Percentiles rank a stretch among this genome's conserved stretches.
phyloP scores from a whole-genome alignment of 2,329 filamentous ascomycete genomes.

The Claviceps capensis region DNA sequence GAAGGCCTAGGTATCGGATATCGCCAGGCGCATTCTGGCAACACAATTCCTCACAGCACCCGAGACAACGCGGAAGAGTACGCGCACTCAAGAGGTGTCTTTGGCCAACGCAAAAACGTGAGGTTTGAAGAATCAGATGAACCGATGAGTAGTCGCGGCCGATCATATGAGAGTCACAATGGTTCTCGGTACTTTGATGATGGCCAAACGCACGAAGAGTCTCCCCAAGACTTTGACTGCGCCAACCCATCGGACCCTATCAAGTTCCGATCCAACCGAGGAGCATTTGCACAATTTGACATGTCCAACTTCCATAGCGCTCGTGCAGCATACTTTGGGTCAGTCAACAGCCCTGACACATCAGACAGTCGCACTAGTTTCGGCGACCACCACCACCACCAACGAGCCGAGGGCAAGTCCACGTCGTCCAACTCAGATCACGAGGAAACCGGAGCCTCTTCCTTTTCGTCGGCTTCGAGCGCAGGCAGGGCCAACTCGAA shows the following conservation, averaged over 20 bases:
- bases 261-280: not conserved
- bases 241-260: not conserved
- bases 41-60: not conserved
- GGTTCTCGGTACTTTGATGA: not conserved
- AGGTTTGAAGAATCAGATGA: not conserved
- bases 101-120: not conserved
- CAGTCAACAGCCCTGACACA: not conserved
- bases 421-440: not conserved
- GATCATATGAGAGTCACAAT: not conserved
- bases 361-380: not conserved
- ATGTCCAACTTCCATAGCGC: not conserved
- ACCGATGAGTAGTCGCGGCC: not conserved
- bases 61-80: not conserved
- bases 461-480: constrained; percentile 1
- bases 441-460: not conserved
- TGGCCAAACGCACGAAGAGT: not conserved
- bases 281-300: constrained; percentile 3
- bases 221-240: not conserved
- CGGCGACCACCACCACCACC: not conserved
- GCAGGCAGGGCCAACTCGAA: not conserved
- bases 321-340: not conserved
- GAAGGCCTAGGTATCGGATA: not conserved
- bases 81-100: not conserved
- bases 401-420: not conserved
- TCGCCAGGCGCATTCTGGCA: not conserved